Conservation (phyloP, 805 yeast species). For the Hanseniaspora occidentalis region DNA sequence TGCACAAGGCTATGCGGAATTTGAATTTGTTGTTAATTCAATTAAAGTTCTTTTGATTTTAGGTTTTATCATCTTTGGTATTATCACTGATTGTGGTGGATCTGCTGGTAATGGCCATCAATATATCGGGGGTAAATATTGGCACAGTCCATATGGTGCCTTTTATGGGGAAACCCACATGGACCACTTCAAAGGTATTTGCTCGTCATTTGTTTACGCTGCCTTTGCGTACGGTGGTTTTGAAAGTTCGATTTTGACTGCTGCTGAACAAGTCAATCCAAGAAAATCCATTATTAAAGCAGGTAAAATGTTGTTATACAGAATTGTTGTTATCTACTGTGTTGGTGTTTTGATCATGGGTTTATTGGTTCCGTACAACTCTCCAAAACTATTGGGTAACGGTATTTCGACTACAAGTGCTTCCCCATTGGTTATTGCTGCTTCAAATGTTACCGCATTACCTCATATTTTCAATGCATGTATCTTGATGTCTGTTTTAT, state of each 20-base stretch:
- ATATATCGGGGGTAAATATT: constrained; percentile 44
- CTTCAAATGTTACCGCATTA: constrained; percentile 43
- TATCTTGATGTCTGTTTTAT: constrained; percentile 47
- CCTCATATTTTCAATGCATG: constrained; percentile 56
- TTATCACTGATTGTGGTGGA: constrained; percentile 30
- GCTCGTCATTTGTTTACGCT: constrained; percentile 52
- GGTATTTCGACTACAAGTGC: constrained; percentile 41
- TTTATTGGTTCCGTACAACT: constrained; percentile 47
- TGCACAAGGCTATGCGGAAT: constrained; percentile 48
- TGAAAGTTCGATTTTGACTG: constrained; percentile 54
- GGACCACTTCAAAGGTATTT: constrained; percentile 48
- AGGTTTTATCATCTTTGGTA: constrained; percentile 45
- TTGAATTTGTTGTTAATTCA: constrained; percentile 51
- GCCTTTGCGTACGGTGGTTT: constrained; percentile 59
- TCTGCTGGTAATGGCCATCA: constrained; percentile 36
- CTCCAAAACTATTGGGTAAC: constrained; percentile 36
- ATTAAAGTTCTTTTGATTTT: constrained; percentile 50
- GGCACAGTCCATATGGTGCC: constrained; percentile 57
- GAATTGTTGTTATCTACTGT: constrained; percentile 47
- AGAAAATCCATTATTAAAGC: constrained; percentile 51
- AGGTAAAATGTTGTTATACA: constrained; percentile 58
- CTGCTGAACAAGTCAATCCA: constrained; percentile 60
- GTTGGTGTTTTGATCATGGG: constrained; percentile 42
- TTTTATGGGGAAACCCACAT: constrained; percentile 31
- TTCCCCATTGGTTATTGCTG: constrained; percentile 69